Evolutionary conservation across 352 stramenopile genomes (phyloP).

Genomic region (Globisporangium spinosum): DNA sequence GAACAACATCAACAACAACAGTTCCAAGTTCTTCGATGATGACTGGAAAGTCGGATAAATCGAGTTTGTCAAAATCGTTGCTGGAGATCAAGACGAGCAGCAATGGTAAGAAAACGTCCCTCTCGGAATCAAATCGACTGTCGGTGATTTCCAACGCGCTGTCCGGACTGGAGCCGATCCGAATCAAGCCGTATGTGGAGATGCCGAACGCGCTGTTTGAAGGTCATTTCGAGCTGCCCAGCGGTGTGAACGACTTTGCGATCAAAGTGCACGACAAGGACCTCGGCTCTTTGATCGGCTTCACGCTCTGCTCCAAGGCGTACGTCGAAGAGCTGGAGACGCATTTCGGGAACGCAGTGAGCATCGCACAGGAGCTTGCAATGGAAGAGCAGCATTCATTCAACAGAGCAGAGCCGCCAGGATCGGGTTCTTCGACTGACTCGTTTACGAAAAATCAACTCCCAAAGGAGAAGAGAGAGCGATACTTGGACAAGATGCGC

Average conservation of each 20-base stretch:
- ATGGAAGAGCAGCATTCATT: constrained; percentile 7
- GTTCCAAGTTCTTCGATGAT: neutral
- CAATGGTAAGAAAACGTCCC: constrained; percentile 29
- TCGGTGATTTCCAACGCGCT: constrained; percentile 27
- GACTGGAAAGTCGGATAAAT: constrained; percentile 27
- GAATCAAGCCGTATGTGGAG: constrained; percentile 48
- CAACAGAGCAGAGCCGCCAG: constrained; percentile 7
- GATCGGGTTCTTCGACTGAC: constrained; percentile 5
- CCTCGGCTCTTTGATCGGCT: constrained; percentile 76
- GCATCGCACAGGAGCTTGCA: constrained; percentile 48
- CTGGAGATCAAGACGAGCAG: constrained; percentile 36
- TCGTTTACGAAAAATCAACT: constrained; percentile 19
- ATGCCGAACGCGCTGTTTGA: constrained; percentile 46
- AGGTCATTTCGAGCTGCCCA: constrained; percentile 69
- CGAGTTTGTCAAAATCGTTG: constrained; percentile 43
- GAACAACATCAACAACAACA: neutral
- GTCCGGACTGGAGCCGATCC: constrained; percentile 35
- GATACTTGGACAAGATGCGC: constrained; percentile 70
- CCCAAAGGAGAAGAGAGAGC: constrained; percentile 32
- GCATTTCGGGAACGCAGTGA: constrained; percentile 50
- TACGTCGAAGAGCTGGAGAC: constrained; percentile 71
- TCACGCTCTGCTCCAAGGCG: constrained; percentile 65
- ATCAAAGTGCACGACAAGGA: constrained; percentile 84
- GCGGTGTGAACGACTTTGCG: constrained; percentile 69
- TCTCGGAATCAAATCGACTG: constrained; percentile 36